These are phyloP conservation scores for Allium sativum DNA, from an alignment of 106 monocot species.

Conservation along the genomic window DNA sequence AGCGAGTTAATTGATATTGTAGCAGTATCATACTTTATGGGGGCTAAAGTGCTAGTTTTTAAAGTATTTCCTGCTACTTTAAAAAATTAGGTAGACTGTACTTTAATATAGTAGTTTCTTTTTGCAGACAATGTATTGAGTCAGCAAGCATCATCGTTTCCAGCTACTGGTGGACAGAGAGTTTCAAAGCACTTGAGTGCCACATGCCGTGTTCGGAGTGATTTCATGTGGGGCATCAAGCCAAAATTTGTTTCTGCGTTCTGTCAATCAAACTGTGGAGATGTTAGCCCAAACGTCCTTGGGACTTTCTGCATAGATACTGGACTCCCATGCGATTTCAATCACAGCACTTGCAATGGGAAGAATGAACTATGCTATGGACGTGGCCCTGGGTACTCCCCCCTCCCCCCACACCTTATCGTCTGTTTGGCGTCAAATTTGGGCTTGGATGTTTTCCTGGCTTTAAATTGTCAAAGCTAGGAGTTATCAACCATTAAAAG, in stretches of 20 bases:
- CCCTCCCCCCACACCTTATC: too few species aligned
- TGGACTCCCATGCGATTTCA: constrained; percentile 82
- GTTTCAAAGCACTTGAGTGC: constrained; percentile 34
- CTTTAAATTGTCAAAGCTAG: too few species aligned
- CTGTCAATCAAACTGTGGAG: constrained; percentile 94
- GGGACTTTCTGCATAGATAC: constrained; percentile 90
- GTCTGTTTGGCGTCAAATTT: too few species aligned
- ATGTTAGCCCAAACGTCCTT: constrained; percentile 92
- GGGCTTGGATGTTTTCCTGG: too few species aligned
- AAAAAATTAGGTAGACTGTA: too few species aligned
- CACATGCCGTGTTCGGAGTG: constrained; percentile 40
- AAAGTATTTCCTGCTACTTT: too few species aligned
- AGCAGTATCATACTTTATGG: too few species aligned
- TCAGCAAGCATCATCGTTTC: constrained; percentile 52
- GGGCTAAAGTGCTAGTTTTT: too few species aligned
- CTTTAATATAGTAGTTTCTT: neutral
- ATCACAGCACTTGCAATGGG: constrained; percentile 89
- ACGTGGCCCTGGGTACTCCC: constrained; percentile 77
- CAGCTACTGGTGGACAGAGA: constrained; percentile 58
- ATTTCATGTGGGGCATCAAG: constrained; percentile 17
- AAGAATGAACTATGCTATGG: constrained; percentile 94
- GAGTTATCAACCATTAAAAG: too few species aligned
- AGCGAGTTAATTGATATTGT: too few species aligned
- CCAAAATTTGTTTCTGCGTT: constrained; percentile 85
- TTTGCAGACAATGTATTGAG: constrained; percentile 37